Evolutionary conservation across 768 basidiomycete genomes (phyloP), one percentile per base, ranked within the genome.

Genomic region (button mushroom (Agaricus bisporus)): DNA sequence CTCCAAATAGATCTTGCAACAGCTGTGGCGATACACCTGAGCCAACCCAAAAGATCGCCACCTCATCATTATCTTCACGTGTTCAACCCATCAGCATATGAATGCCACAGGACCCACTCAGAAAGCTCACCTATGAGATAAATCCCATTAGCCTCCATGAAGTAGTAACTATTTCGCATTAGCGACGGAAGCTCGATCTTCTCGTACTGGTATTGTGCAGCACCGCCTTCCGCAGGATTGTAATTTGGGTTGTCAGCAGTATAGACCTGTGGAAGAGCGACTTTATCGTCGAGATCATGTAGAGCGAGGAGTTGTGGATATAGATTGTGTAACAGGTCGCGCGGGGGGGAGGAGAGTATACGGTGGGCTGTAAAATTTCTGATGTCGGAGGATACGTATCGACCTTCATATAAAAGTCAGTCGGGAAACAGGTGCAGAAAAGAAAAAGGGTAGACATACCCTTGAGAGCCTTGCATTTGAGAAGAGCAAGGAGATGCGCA

Each of bases 381-480:
- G 10, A 95, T 92, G 61, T 98, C 97, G n/a, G 93, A 86, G 5
- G 88, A 85, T 46, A 99, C 94, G 60, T 82, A 85, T 14, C 89
- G 83, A 43, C 84, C 93, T 95, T 49, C 45, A n/a, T n/a, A n/a
- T n/a, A n/a, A n/a, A 38, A 42, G 28, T 9, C 35, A 37, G 7
- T 39, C 25, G 29, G 44, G 47, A 36, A 17, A 32, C 15, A 28
- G 37, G 25, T 15, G 14, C 5, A n/a, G 11, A 29, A 5, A 48
- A 3, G 45, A n/a, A 38, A 18, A n/a, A 44, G 36, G 32, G 5
- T 11, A 20, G n/a, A 56, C 59, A 55, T 63, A 84, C 95, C 92
- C 85, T 97, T 95, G n/a, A 99, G 70, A 17, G 93, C 85, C 66
- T 97, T 95, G 49, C 81, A 81, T 72, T 99, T 99, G 43, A 88